phyloP scores from a whole-genome alignment of 2,329 filamentous ascomycete genomes.

The Phoma herbarum region DNA sequence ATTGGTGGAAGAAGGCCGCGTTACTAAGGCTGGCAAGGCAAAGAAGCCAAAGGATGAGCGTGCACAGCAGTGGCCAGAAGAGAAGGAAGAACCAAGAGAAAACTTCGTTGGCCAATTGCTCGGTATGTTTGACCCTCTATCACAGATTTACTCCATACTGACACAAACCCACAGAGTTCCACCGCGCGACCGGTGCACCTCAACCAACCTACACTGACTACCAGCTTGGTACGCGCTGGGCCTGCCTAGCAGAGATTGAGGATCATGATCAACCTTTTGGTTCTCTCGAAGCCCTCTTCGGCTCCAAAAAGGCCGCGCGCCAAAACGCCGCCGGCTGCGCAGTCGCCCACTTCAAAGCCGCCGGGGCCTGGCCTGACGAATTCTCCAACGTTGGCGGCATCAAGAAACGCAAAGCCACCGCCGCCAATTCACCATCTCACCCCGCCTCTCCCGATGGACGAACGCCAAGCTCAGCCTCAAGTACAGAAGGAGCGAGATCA shows the following conservation, averaged over 20 bases:
- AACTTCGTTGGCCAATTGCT: conserved; percentile 53
- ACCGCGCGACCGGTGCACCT: conserved; percentile 31
- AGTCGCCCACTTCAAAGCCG: conserved; percentile 52
- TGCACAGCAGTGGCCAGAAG: background rate
- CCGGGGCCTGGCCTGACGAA: conserved; percentile 43
- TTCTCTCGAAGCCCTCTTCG: conserved; percentile 41
- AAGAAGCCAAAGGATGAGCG: conserved; percentile 29
- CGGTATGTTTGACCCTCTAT: conserved; percentile 34
- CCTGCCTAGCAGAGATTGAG: conserved; percentile 44
- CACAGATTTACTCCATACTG: background rate
- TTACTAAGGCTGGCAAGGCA: conserved; percentile 31
- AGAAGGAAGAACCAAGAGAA: conserved; percentile 16
- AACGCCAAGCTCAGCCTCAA: background rate
- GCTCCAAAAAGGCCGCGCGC: conserved; percentile 54
- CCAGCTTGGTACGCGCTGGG: conserved; percentile 41
- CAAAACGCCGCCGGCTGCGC: conserved; percentile 54
- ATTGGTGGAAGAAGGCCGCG: conserved; percentile 34
- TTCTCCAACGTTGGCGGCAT: conserved; percentile 36
- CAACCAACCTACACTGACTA: conserved; percentile 52
- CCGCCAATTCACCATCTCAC: background rate
- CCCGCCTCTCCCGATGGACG: background rate
- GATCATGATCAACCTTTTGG: conserved; percentile 47
- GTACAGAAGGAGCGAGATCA: conserved; percentile 4
- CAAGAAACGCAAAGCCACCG: conserved; percentile 39
- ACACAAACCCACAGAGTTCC: conserved; percentile 39